Conservation (phyloP, 495 filamentous ascomycete genomes). For the Tuber aestivum region DNA sequence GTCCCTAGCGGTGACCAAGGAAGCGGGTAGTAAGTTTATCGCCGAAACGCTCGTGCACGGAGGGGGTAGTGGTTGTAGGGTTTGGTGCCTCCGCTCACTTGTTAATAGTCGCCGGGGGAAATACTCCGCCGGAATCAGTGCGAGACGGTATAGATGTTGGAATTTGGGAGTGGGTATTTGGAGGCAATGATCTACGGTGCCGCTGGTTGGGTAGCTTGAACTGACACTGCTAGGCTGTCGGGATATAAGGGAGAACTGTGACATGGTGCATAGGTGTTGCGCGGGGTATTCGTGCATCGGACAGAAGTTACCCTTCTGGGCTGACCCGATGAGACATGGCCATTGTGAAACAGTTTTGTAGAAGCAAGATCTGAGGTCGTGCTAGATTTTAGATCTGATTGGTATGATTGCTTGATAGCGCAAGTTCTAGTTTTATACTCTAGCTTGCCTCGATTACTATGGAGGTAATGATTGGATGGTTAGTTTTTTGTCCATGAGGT, state of each 20-base stretch:
- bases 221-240: background rate
- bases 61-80: too few relatives aligned
- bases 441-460: background rate
- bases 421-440: background rate
- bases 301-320: background rate
- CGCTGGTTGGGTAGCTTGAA: background rate
- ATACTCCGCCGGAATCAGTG: background rate
- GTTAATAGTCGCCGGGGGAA: background rate
- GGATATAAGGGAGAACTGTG: background rate
- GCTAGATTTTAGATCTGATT: background rate
- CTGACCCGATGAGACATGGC: background rate
- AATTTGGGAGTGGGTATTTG: background rate
- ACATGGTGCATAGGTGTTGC: background rate
- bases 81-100: background rate
- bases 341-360: background rate
- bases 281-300: background rate
- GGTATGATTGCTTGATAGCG: background rate
- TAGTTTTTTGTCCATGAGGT: background rate
- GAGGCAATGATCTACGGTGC: background rate
- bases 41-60: too few relatives aligned
- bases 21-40: too few relatives aligned
- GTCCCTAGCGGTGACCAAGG: background rate
- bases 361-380: background rate
- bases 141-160: background rate
- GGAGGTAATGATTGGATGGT: background rate